Percentiles rank a stretch among this genome's conserved stretches.
These are phyloP conservation scores for Nadsonia commutata DNA, from an alignment of 1,139 yeast genomes.

Conservation along the genomic window DNA sequence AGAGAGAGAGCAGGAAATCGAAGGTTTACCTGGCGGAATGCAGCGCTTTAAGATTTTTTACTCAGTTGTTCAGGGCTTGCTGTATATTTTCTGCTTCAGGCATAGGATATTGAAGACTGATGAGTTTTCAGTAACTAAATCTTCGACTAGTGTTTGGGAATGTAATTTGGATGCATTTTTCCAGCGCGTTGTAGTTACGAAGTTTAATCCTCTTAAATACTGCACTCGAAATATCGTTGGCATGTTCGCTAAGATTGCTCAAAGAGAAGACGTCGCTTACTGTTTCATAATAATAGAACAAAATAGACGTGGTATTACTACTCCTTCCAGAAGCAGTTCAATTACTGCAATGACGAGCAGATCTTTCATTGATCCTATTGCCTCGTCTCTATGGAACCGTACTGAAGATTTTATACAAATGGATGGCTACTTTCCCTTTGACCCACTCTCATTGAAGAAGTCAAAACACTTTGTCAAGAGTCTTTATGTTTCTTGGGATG, in stretches of 20 bases:
- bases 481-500: constrained; percentile 75
- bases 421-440: constrained; percentile 92
- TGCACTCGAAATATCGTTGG: constrained; percentile 89
- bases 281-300: constrained; percentile 89
- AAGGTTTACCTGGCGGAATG: constrained; percentile 30
- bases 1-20: constrained; percentile 73
- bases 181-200: constrained; percentile 72
- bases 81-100: constrained; percentile 86
- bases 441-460: constrained; percentile 64
- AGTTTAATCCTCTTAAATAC: constrained; percentile 84
- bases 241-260: constrained; percentile 87
- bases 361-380: constrained; percentile 10
- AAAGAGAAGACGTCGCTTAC: constrained; percentile 78
- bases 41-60: constrained; percentile 67
- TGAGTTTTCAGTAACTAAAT: constrained; percentile 12
- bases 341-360: constrained; percentile 5
- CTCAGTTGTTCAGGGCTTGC: constrained; percentile 82
- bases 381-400: constrained; percentile 17
- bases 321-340: constrained; percentile 7
- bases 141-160: constrained; percentile 43
- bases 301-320: constrained; percentile 49
- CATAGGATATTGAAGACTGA: constrained; percentile 41
- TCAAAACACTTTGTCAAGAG: constrained; percentile 41
- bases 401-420: constrained; percentile 74
- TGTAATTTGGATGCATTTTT: constrained; percentile 72